A percentile compares a stretch with the other conserved stretches of the same genome.
These are phyloP conservation scores for Vairimorpha necatrix DNA, from an alignment of 371 early-diverging fungal genomes.

Conservation along the genomic window DNA sequence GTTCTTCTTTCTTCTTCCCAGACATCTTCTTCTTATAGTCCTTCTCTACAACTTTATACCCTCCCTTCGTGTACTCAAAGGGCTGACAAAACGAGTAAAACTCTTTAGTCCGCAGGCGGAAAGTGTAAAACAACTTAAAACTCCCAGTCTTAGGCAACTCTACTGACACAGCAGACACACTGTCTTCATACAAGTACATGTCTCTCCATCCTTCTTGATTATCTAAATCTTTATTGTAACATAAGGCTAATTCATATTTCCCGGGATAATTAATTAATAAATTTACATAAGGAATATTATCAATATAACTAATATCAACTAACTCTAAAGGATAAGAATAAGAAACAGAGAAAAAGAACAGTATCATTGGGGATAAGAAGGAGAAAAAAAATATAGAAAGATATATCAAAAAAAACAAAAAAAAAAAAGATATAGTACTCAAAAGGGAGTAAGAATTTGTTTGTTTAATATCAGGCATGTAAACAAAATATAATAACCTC, in stretches of 20 bases:
- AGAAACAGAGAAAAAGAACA: not conserved
- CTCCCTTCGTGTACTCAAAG: not conserved
- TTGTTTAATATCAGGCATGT: not conserved
- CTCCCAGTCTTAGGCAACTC: not conserved
- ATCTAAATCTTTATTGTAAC: not conserved
- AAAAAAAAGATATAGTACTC: too few relatives aligned
- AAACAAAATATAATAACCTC: too few relatives aligned
- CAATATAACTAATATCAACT: not conserved
- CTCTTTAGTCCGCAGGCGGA: not conserved
- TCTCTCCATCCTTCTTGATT: constrained; percentile 1
- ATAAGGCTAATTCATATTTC: not conserved
- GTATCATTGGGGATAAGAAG: not conserved
- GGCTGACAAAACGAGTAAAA: not conserved
- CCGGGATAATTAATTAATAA: not conserved
- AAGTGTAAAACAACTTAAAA: not conserved
- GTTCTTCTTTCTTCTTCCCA: not conserved
- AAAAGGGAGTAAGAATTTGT: too few relatives aligned
- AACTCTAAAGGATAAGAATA: not conserved
- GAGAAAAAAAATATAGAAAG: not conserved
- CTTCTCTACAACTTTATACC: not conserved
- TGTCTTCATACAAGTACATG: not conserved
- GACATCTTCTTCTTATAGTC: not conserved
- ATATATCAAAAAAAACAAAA: not conserved
- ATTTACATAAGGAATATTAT: not conserved
- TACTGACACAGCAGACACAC: not conserved